Evolutionary conservation across 345 rosid genomes (phyloP).

Genomic region (Cochlearia excelsa): DNA sequence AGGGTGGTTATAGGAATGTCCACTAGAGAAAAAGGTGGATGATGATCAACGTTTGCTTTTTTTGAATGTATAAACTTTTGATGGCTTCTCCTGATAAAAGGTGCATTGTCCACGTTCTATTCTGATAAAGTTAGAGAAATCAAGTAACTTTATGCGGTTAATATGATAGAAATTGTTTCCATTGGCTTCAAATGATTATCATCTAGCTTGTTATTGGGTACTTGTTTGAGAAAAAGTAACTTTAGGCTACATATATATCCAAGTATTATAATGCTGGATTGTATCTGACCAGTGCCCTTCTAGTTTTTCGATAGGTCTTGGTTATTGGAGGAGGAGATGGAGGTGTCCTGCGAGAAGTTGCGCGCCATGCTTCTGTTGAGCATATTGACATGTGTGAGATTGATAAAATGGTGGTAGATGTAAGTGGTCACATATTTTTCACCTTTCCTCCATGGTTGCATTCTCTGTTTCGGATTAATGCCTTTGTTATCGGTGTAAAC

Average conservation of each 20-base stretch:
- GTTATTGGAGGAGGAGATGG: constrained; percentile 87
- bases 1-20: constrained; percentile 25
- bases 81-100: constrained; percentile 15
- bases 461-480: neutral
- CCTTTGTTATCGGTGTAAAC: neutral
- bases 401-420: constrained; percentile 69
- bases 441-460: neutral
- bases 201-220: constrained; percentile 2
- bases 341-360: constrained; percentile 64
- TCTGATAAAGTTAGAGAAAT: constrained; percentile 23
- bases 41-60: constrained; percentile 22
- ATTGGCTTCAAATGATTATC: constrained; percentile 13
- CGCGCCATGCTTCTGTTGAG: constrained; percentile 63
- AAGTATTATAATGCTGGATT: neutral
- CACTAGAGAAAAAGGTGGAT: constrained; percentile 29
- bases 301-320: constrained; percentile 46
- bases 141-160: constrained; percentile 27
- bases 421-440: constrained; percentile 34
- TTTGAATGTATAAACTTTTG: constrained; percentile 16
- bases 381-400: constrained; percentile 73
- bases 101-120: constrained; percentile 22
- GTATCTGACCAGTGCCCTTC: constrained; percentile 22
- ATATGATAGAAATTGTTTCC: constrained; percentile 7
- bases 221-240: constrained; percentile 14
- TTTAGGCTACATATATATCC: neutral